phyloP scores from a whole-genome alignment of 768 basidiomycete species.

The Suillus lakei region DNA sequence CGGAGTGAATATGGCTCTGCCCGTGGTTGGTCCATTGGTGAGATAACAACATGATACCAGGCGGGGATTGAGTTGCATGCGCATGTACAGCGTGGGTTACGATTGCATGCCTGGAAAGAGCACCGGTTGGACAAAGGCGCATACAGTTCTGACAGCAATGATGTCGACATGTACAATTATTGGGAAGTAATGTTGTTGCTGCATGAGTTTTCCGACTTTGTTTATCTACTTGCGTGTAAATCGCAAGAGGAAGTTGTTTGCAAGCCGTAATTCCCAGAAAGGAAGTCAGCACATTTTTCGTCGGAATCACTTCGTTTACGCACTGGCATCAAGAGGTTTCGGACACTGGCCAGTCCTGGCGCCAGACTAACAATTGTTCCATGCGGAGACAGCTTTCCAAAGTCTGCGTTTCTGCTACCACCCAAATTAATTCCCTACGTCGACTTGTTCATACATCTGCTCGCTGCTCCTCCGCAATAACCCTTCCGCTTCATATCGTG shows the following conservation, averaged over 20 bases:
- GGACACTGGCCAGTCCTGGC: background rate
- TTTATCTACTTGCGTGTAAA: background rate
- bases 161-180: background rate
- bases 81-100: background rate
- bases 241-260: background rate
- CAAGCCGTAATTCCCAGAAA: constrained; percentile 1
- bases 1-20: background rate
- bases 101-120: background rate
- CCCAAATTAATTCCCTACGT: background rate
- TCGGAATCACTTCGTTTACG: background rate
- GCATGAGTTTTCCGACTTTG: background rate
- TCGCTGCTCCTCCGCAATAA: background rate
- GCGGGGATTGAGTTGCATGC: background rate
- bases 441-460: background rate
- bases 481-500: constrained; percentile 2
- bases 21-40: background rate
- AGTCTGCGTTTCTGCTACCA: background rate
- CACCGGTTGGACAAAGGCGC: background rate
- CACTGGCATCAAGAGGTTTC: constrained; percentile 2
- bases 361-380: constrained; percentile 3
- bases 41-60: background rate
- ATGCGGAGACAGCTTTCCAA: constrained; percentile 10
- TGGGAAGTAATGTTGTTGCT: background rate
- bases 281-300: constrained; percentile 3
- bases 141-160: background rate